These are phyloP conservation scores for Gaertneriomyces sp. DNA, from an alignment of 192 early-diverging fungal species.

Conservation along the genomic window DNA sequence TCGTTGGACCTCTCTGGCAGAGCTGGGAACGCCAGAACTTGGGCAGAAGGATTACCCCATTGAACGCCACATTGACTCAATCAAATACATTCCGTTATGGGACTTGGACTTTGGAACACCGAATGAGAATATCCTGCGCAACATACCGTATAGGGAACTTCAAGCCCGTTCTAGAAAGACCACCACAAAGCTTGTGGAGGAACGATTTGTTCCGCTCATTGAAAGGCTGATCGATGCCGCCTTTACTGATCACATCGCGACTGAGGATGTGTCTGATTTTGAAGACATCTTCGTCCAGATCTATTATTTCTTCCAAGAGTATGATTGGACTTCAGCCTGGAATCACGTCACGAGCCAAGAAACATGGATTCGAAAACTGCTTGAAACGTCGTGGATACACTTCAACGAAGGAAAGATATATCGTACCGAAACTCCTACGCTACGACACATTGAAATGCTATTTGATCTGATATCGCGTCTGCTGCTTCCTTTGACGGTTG, in stretches of 20 bases:
- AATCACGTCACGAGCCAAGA: slow-evolving; percentile 37
- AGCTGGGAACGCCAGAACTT: slow-evolving; percentile 39
- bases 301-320: slow-evolving; percentile 35
- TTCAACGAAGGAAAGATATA: slow-evolving; percentile 22
- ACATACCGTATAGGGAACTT: slow-evolving; percentile 20
- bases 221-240: slow-evolving; percentile 32
- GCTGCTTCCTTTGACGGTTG: slow-evolving; percentile 31
- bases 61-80: slow-evolving; percentile 44
- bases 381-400: slow-evolving; percentile 13
- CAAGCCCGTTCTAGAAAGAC: slow-evolving; percentile 24
- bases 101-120: slow-evolving; percentile 46
- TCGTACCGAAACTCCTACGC: slow-evolving; percentile 40
- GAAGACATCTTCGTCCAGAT: slow-evolving; percentile 41
- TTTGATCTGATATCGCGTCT: slow-evolving; percentile 36
- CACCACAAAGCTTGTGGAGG: slow-evolving; percentile 23
- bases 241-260: slow-evolving; percentile 21
- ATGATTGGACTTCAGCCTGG: slow-evolving; percentile 41
- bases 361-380: slow-evolving; percentile 36
- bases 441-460: slow-evolving; percentile 40
- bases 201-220: slow-evolving; percentile 37
- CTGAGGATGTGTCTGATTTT: slow-evolving; percentile 27
- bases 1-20: slow-evolving; percentile 43
- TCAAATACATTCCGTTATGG: slow-evolving; percentile 41
- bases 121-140: slow-evolving; percentile 41
- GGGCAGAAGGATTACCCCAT: slow-evolving; percentile 50